Evolutionary conservation across 2,329 filamentous ascomycete species (phyloP), one percentile per base, ranked within the genome.

Genomic region (Colletotrichum sp.): DNA sequence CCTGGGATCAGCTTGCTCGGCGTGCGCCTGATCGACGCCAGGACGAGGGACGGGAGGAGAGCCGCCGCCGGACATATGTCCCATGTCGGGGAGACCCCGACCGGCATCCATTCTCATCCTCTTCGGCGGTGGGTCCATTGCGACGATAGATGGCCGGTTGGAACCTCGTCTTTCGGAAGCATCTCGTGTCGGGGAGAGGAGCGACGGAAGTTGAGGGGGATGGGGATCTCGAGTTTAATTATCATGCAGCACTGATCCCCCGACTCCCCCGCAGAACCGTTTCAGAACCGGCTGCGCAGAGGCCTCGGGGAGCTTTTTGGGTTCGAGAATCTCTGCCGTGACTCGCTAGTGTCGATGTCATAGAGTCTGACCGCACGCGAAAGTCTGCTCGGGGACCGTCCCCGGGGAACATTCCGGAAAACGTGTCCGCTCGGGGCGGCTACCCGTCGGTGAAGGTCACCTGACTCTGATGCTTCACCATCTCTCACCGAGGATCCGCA

Each of bases 51-150:
- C 26, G 62, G 73, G 72, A 36, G 69, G 73, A 24, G 73, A 63
- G 49, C 28, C 49, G 64, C 73, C 65, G 52, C 16, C 57, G 62
- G 24, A 49, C 39, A 32, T 44, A 52, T 69, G 65, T 39, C 26
- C 55, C 72, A 71, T 72, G 36, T 77, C 76, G 76, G 72, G 76
- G 76, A 77, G 70, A 15, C 49, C 49, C 73, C 76, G 76, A 67
- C 39, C 62, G 39, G 66, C 26, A n/a, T 77, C 75, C 75, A 75
- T 76, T 36, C 74, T 76, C 74, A 76, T 76, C 63, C 70, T 76
- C 70, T 76, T 76, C 24, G 65, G 49, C 71, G 74, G 74, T 65
- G 74, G 74, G 59, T 76, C 70, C 74, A 76, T 76, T 52, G 21
- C 74, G 44, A 69, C 64, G 64, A 65, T 26, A 18, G n/a, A 59